Conservation (phyloP, 331 rosid genomes). For the Quercus phellos region DNA sequence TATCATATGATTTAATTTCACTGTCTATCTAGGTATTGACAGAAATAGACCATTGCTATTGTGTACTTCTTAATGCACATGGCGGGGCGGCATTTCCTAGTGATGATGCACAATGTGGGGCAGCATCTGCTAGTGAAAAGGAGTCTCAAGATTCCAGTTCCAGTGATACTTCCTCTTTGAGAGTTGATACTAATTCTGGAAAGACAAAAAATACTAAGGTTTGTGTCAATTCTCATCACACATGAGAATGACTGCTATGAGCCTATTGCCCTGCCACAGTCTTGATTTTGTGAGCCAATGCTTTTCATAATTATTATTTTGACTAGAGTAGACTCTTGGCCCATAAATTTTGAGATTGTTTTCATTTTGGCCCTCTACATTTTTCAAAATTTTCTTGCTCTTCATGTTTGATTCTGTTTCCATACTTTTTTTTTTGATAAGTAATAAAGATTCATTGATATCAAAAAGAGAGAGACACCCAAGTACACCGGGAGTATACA, state of each 20-base stretch:
- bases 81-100: slow-evolving; percentile 94
- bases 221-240: slow-evolving; percentile 22
- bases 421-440: too few relatives aligned
- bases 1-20: slow-evolving; percentile 21
- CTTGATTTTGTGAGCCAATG: background rate
- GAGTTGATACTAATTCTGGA: slow-evolving; percentile 28
- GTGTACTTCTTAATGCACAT: slow-evolving; percentile 95
- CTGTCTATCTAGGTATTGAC: slow-evolving; percentile 72
- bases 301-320: background rate
- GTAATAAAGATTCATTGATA: too few relatives aligned
- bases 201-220: slow-evolving; percentile 64
- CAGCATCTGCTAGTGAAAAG: slow-evolving; percentile 67
- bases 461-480: too few relatives aligned
- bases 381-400: too few relatives aligned
- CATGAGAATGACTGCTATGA: background rate
- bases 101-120: slow-evolving; percentile 80
- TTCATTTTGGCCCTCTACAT: too few relatives aligned
- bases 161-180: slow-evolving; percentile 31
- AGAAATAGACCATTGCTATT: slow-evolving; percentile 87
- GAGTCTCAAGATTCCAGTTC: slow-evolving; percentile 45
- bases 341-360: too few relatives aligned
- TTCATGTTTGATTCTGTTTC: too few relatives aligned
- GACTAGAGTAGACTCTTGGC: too few relatives aligned
- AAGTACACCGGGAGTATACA: too few relatives aligned
- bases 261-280: background rate